Percentiles rank a stretch among this genome's conserved stretches.
phyloP scores from a whole-genome alignment of 805 yeast genomes.

The Wickerhamiella nectarea region DNA sequence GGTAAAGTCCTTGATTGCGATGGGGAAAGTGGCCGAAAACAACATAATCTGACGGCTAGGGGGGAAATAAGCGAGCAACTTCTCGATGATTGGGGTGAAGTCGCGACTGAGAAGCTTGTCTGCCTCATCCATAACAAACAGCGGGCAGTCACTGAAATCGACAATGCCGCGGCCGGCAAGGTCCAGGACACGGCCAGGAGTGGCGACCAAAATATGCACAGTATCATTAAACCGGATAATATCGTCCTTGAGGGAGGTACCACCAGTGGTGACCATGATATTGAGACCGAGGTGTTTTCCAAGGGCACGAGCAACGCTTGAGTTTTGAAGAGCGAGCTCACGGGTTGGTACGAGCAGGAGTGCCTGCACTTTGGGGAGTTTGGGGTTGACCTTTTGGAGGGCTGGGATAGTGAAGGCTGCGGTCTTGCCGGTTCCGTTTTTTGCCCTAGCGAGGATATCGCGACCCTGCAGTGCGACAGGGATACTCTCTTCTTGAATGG shows the following conservation, averaged over 20 bases:
- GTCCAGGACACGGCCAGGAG: slow-evolving; percentile 95
- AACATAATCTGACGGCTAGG: slow-evolving; percentile 66
- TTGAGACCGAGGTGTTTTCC: slow-evolving; percentile 87
- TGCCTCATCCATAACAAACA: slow-evolving; percentile 97
- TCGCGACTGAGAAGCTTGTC: slow-evolving; percentile 91
- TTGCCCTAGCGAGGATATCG: slow-evolving; percentile 93
- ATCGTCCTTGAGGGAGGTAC: slow-evolving; percentile 87
- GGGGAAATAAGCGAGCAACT: slow-evolving; percentile 72
- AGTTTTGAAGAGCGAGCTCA: slow-evolving; percentile 93
- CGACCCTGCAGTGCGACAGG: slow-evolving; percentile 93
- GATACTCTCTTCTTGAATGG: slow-evolving; percentile 93
- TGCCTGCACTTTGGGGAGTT: slow-evolving; percentile 73
- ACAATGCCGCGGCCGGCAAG: slow-evolving; percentile 80
- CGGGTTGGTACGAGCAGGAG: slow-evolving; percentile 92
- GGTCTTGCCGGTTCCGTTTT: slow-evolving; percentile 97
- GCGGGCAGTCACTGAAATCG: slow-evolving; percentile 70
- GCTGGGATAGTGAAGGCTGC: slow-evolving; percentile 95
- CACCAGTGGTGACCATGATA: slow-evolving; percentile 98
- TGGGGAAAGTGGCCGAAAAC: slow-evolving; percentile 92
- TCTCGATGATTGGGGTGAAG: slow-evolving; percentile 75
- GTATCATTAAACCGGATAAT: slow-evolving; percentile 84
- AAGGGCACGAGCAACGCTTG: slow-evolving; percentile 90
- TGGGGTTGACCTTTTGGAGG: slow-evolving; percentile 76
- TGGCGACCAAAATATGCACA: slow-evolving; percentile 89
- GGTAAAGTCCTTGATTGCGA: slow-evolving; percentile 86